phyloP scores from a whole-genome alignment of 73 alveolate genomes.

The Uronychia binucleata region DNA sequence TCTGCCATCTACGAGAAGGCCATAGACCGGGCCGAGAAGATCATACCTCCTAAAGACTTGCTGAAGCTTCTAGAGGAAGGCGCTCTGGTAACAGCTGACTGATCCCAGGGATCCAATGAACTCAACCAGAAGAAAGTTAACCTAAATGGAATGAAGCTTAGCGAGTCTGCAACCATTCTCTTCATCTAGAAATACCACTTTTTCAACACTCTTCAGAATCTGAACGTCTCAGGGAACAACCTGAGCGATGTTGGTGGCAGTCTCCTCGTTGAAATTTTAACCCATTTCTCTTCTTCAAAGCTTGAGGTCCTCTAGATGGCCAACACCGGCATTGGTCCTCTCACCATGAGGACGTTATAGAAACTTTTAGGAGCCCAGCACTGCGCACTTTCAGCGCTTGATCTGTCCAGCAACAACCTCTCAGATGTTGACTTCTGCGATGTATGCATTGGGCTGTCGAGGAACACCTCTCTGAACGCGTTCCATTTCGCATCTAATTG shows the following conservation, averaged over 20 bases:
- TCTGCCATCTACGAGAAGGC: neutral
- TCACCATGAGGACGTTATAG: neutral
- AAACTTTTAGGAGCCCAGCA: neutral
- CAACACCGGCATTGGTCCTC: neutral
- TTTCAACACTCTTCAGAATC: neutral
- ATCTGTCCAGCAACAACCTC: neutral
- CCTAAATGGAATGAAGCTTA: neutral
- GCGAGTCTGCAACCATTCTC: neutral
- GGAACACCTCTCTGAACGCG: neutral
- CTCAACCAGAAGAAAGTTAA: neutral
- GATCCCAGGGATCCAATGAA: neutral
- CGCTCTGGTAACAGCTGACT: neutral
- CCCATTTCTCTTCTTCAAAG: neutral
- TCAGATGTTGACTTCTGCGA: neutral
- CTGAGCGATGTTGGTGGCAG: neutral
- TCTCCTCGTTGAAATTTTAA: neutral
- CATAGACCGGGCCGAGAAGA: neutral
- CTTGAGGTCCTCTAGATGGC: neutral
- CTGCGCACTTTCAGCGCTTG: neutral
- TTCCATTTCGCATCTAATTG: neutral
- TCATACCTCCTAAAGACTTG: neutral
- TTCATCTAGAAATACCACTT: neutral
- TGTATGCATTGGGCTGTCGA: neutral
- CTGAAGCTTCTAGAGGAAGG: neutral
- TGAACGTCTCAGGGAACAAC: neutral